Base-by-base conservation (phyloP, 2,329 filamentous ascomycete species). In the Capronia coronata region DNA sequence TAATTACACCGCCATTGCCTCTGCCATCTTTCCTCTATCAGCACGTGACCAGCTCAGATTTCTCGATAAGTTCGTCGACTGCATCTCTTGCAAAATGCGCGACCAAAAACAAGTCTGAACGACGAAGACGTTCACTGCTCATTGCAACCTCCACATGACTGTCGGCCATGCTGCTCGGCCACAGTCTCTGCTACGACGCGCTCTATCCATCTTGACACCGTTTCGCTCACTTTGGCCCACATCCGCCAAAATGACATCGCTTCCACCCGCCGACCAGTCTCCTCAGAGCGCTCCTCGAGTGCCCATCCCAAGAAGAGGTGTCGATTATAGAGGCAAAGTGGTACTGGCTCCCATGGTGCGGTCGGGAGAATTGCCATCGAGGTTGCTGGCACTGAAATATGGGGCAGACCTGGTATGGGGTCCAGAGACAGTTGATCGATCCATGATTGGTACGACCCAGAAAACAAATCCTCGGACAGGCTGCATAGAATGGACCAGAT, bases 341-440 rank as follows among this genome's bases (percentile, higher is more conserved):
- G 93, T 97, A 38, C 84, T 98, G 56, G 93, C 93, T 54, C 93
- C 93, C 34, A 98, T 98, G 93, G 91, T 96, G 50, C 85, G 93
- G 60, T 94, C 88, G n/a, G 93, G 93, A 64, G 93, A 98, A 73
- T 74, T 96, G 53, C 91, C 93, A 2, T 93, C 87, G 32, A 83
- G 93, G 51, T 77, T 98, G 21, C 71, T 94, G 37, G 87, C 93
- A 25, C 79, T 98, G 54, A 86, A 94, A 64, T 97, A 98, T 67
- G 93, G 93, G 59, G 93, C 93, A 45, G 93, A 98, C 68, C 76
- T 98, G 13, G 93, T 98, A 59, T 98, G 93, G 91, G 91, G 93
- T 10, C 93, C 93, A 23, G 93, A 98, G 68, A 97, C 90, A 3
- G 84, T 98, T 61, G 93, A 98, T 69, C 81, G 83, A 64, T 83